phyloP scores from a whole-genome alignment of 2,329 filamentous ascomycete genomes.

The Fusarium denticulatum region DNA sequence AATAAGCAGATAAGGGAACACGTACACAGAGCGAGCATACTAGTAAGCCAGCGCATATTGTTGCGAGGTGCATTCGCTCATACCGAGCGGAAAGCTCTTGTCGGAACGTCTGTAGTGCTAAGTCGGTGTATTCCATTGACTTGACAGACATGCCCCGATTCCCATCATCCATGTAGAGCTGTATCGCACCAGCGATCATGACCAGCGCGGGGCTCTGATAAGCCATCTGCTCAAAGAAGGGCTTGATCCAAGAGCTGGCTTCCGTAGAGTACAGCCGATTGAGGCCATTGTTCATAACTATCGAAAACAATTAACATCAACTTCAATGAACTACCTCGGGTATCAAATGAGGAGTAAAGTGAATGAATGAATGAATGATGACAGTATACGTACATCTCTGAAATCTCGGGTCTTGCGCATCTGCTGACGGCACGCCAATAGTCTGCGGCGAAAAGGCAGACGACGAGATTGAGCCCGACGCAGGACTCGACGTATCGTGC shows the following conservation, averaged over 20 bases:
- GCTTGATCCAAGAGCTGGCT: constrained; percentile 35
- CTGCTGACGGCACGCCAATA: background rate
- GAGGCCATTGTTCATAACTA: constrained; percentile 36
- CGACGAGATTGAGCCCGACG: background rate
- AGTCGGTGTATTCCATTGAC: constrained; percentile 38
- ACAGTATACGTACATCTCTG: constrained; percentile 33
- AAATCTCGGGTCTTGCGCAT: constrained; percentile 30
- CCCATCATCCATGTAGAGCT: constrained; percentile 37
- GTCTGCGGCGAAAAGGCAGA: constrained; percentile 17
- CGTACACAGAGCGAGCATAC: constrained; percentile 38
- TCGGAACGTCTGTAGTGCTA: constrained; percentile 37
- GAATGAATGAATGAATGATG: background rate
- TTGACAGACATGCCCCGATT: constrained; percentile 26
- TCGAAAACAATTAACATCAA: background rate
- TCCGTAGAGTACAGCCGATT: constrained; percentile 37
- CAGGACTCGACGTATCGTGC: constrained; percentile 19
- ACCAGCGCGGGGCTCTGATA: constrained; percentile 36
- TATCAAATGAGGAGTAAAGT: background rate
- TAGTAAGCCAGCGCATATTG: constrained; percentile 35
- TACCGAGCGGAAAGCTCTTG: constrained; percentile 28
- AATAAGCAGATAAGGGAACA: background rate
- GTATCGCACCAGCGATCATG: constrained; percentile 34
- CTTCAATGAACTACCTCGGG: constrained; percentile 13
- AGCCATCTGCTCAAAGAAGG: constrained; percentile 40
- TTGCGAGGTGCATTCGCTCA: constrained; percentile 30